Base-by-base conservation (phyloP, 495 filamentous ascomycete species). In the Chaetomium cochliodes region DNA sequence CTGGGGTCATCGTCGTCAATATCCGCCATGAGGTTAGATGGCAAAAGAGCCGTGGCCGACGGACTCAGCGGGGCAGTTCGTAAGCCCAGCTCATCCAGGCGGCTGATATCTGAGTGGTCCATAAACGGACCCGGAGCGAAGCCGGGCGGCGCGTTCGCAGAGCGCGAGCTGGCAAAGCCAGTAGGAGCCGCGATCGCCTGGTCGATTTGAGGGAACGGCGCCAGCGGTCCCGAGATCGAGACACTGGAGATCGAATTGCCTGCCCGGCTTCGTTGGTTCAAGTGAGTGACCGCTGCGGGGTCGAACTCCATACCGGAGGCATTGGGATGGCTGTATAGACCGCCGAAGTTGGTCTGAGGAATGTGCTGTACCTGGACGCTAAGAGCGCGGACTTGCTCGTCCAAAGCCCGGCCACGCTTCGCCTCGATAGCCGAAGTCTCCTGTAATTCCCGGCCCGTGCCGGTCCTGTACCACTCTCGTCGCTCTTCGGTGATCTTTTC, bases 41-140 rank as follows among this genome's bases (percentile, higher is more conserved):
- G 92, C 26, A 96, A 77, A 28, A 94, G 79, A 25, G 88, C 81
- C 56, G 90, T 85, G 11, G 92, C 92, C 15, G 90, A 89, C 28
- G 92, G 92, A 67, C 91, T 93, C 74, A 94, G 89, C 37, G 90
- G 88, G 22, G 86, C 86, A 49, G 86, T 76, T 33, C 73, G 71
- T 42, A 78, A 67, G 60, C 75, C 73, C 11, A 76, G 77, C 25
- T 85, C 82, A 18, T 79, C 80, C 42, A 77, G 73, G 37, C 69
- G 70, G n/a, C 49, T 63, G 16, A 67, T 55, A 56, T 82, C 80
- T 28, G 72, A 77, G 52, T 81, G 68, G 51, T 80, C 80, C 67
- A 84, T 78, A 42, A 80, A 85, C n/a, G 81, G 82, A 0, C 79
- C 79, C n/a, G 73, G 78, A 6, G 76, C 77, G 64, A 83, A 85